Conservation (phyloP, 169 alveolate species). For the Babesia microti region DNA sequence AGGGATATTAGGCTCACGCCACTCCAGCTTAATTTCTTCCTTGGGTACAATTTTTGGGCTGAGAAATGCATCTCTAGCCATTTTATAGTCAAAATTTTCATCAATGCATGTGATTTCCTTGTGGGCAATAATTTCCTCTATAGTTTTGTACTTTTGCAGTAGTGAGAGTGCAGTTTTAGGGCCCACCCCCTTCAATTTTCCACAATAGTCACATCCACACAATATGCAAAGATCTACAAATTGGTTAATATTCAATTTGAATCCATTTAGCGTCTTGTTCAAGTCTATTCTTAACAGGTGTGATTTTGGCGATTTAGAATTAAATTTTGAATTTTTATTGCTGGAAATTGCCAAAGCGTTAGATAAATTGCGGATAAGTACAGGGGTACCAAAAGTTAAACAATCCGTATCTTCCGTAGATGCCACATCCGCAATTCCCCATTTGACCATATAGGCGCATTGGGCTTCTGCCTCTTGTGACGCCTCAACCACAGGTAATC, state of each 20-base stretch:
- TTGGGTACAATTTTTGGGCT: slow-evolving; percentile 49
- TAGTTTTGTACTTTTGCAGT: slow-evolving; percentile 70
- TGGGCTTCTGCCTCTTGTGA: slow-evolving; percentile 95
- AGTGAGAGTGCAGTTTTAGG: slow-evolving; percentile 88
- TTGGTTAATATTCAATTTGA: slow-evolving; percentile 76
- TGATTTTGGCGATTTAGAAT: slow-evolving; percentile 26
- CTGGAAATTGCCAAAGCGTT: slow-evolving; percentile 43
- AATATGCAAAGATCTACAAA: slow-evolving; percentile 93
- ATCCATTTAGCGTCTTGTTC: slow-evolving; percentile 58
- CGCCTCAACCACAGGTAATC: slow-evolving; percentile 88
- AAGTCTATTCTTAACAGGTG: slow-evolving; percentile 54
- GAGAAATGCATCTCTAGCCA: slow-evolving; percentile 63
- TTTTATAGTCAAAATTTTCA: slow-evolving; percentile 49
- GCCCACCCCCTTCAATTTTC: slow-evolving; percentile 87
- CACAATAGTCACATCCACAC: slow-evolving; percentile 97
- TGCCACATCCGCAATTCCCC: slow-evolving; percentile 82
- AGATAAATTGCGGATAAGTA: slow-evolving; percentile 55
- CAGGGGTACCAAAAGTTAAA: slow-evolving; percentile 83
- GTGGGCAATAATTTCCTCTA: slow-evolving; percentile 74
- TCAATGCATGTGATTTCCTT: slow-evolving; percentile 50
- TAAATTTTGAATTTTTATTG: slow-evolving; percentile 23
- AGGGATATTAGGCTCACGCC: slow-evolving; percentile 59
- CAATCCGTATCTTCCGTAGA: slow-evolving; percentile 97
- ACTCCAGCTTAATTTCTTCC: slow-evolving; percentile 40
- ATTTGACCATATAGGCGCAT: slow-evolving; percentile 86